These are phyloP conservation scores for Huntiella omanensis DNA, from an alignment of 2,329 filamentous ascomycete genomes.

Conservation along the genomic window DNA sequence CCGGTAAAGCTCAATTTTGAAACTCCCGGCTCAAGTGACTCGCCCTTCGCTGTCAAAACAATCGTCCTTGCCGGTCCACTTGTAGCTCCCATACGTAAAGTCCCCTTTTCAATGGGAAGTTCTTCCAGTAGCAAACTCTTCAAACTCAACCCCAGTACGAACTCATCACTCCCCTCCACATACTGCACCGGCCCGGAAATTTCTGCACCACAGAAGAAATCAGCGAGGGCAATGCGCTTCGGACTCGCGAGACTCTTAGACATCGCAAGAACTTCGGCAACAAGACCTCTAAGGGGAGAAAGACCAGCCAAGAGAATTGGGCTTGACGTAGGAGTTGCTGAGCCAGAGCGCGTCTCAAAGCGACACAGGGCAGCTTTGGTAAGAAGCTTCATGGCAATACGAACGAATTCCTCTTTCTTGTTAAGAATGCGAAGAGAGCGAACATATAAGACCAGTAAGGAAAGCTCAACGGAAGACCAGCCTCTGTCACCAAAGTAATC, in stretches of 20 bases:
- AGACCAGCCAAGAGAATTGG: conserved; percentile 13
- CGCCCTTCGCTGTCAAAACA: conserved; percentile 11
- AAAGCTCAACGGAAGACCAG: conserved; percentile 65
- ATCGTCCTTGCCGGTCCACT: conserved; percentile 10
- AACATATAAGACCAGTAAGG: conserved; percentile 72
- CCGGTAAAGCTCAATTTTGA: conserved; percentile 22
- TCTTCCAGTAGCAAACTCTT: conserved; percentile 8
- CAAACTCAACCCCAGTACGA: conserved; percentile 13
- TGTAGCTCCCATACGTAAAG: conserved; percentile 3
- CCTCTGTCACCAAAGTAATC: conserved; percentile 59
- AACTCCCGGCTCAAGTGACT: conserved; percentile 30
- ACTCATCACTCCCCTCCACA: conserved; percentile 17
- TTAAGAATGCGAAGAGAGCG: conserved; percentile 62
- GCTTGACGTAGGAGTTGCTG: background rate
- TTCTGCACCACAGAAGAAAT: conserved; percentile 54
- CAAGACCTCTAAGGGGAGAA: conserved; percentile 26
- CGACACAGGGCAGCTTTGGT: conserved; percentile 35
- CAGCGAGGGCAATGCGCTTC: conserved; percentile 46
- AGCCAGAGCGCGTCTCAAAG: conserved; percentile 13
- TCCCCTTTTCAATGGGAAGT: conserved; percentile 7
- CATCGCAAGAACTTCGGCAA: conserved; percentile 28
- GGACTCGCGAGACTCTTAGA: conserved; percentile 32
- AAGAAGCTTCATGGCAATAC: conserved; percentile 54
- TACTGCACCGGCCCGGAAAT: conserved; percentile 53
- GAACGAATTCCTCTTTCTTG: conserved; percentile 61